Conservation (phyloP, 805 yeast species). For the Metschnikowia shivogae region DNA sequence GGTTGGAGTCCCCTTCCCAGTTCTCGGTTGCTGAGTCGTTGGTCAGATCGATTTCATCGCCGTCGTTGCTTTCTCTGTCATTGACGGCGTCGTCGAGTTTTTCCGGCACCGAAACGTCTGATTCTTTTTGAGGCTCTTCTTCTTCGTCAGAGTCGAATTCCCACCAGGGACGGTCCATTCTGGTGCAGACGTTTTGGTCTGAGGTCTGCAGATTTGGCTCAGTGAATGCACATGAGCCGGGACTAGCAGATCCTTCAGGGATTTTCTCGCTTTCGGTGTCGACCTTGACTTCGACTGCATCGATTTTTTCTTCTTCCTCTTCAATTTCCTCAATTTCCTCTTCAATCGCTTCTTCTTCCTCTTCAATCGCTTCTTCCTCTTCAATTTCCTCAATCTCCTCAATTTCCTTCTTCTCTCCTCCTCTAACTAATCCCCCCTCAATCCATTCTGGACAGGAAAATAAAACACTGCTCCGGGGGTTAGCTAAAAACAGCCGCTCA, state of each 20-base stretch:
- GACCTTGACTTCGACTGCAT: neutral
- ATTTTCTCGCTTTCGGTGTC: neutral
- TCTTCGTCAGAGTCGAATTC: constrained; percentile 9
- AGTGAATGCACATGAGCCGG: too few relatives aligned
- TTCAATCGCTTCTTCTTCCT: neutral
- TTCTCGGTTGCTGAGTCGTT: too few relatives aligned
- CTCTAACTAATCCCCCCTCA: too few relatives aligned
- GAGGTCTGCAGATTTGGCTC: neutral
- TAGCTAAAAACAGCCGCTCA: neutral
- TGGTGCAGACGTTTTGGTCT: constrained; percentile 7
- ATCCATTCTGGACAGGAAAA: too few relatives aligned
- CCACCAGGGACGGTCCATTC: constrained; percentile 5
- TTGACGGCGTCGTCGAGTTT: neutral
- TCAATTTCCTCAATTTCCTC: neutral
- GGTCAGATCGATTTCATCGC: neutral
- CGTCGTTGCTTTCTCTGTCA: neutral
- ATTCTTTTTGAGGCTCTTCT: neutral
- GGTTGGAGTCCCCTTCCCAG: neutral
- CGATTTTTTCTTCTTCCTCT: neutral
- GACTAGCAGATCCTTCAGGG: too few relatives aligned
- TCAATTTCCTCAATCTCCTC: neutral
- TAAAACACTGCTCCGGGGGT: neutral
- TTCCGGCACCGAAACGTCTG: neutral
- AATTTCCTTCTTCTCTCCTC: neutral
- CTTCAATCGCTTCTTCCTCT: neutral